Base-by-base conservation (phyloP, 1,284 basidiomycete genomes). In the Athelia sp. region DNA sequence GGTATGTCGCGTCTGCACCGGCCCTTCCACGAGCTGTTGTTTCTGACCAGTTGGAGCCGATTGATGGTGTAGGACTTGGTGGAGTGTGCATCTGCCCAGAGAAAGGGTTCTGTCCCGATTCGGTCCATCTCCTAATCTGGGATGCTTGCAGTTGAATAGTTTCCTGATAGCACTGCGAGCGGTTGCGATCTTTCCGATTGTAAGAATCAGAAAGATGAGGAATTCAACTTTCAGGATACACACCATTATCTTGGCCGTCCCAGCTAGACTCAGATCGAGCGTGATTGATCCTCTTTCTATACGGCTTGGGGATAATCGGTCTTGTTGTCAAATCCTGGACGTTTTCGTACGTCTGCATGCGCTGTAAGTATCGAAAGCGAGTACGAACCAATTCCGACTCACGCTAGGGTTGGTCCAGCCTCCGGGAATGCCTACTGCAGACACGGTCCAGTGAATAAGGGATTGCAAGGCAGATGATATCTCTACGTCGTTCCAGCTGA, bases 251-350 rank as follows among this genome's bases (percentile, higher is more conserved):
- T 14, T 58, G 53, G 23, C 58, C 61, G 24, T 52, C 54, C 67
- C 69, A 73, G 17, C 63, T 66, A 6, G 71, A 73, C 31, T 63
- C 57, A 2, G 71, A 66, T 24, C 62, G 58, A 23, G 58, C 56
- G 31, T 61, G 49, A 13, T 49, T 52, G 44, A 40, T 17, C 19
- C n/a, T 21, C n/a, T 6, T 21, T 36, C 15, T 38, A 18, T 26
- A 18, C 17, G 13, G 22, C 15, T 9, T 23, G 21, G 21, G 45
- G 9, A 40, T 23, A 4, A 19, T 9, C 9, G 19, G 36, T 17
- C 36, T 40, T 21, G 36, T n/a, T 9, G 8, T n/a, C 36, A 40
- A n/a, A 40, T 40, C 19, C 8, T n/a, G 36, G 36, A 40, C 19
- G 19, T 6, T 40, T 40, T 40, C 36, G n/a, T 21, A 21, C 15